Percentiles rank a stretch among this genome's conserved stretches.
Evolutionary conservation across 805 yeast species (phyloP).

Genomic region (Metschnikowia noctiluminum): DNA sequence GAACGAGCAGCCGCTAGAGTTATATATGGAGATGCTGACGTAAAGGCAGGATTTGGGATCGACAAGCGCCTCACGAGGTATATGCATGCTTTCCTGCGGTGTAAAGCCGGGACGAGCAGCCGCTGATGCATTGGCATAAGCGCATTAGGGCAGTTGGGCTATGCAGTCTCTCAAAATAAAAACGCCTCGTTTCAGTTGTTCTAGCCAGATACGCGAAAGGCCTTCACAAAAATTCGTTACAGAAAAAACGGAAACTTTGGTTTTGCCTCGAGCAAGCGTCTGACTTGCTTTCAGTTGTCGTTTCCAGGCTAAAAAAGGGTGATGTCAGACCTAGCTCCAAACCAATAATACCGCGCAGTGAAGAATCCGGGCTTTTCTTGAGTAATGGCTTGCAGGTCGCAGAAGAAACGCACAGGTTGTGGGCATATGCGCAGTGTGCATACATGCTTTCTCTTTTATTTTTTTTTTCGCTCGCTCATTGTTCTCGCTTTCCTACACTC

Average conservation of each 20-base stretch:
- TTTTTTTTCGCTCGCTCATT: too few species aligned
- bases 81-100: constrained; percentile 9
- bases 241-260: not conserved
- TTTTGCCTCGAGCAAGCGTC: too few species aligned
- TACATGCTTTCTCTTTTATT: not conserved
- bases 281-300: too few species aligned
- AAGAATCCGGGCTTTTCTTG: too few species aligned
- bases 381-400: not conserved
- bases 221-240: not conserved
- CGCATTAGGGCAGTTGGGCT: constrained; percentile 9
- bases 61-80: constrained; percentile 8
- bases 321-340: too few species aligned
- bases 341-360: too few species aligned
- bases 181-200: constrained; percentile 7
- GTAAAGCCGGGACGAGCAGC: constrained; percentile 2
- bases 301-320: not conserved
- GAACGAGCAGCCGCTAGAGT: constrained; percentile 2
- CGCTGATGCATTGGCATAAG: constrained; percentile 3
- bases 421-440: constrained; percentile 7
- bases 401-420: not conserved
- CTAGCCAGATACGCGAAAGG: not conserved
- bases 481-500: not conserved
- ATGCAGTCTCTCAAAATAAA: constrained; percentile 7
- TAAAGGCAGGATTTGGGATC: constrained; percentile 9
- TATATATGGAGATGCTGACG: constrained; percentile 1